A percentile compares a stretch with the other conserved stretches of the same genome.
phyloP scores from a whole-genome alignment of 257 asterid genomes.

The Nicotiana otophora region DNA sequence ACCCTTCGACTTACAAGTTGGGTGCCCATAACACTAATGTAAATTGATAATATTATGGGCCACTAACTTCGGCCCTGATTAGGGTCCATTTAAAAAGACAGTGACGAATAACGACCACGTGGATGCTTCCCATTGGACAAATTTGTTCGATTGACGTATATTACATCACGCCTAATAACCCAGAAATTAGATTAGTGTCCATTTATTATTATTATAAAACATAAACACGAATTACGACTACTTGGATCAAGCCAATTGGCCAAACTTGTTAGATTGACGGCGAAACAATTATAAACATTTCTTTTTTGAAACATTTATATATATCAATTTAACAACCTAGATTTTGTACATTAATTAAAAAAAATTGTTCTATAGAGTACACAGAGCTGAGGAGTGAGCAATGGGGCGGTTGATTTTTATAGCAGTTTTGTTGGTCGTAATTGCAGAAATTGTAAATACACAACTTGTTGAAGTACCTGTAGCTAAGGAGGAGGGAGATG shows the following conservation, averaged over 20 bases:
- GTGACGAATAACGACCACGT: background rate
- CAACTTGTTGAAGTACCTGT: constrained; percentile 38
- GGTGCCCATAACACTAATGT: background rate
- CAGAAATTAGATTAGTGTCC: too few relatives aligned
- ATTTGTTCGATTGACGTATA: background rate
- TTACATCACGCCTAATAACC: background rate
- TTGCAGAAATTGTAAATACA: background rate
- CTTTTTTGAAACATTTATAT: background rate
- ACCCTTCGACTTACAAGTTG: background rate
- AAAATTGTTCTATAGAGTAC: background rate
- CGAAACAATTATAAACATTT: background rate
- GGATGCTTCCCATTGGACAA: background rate
- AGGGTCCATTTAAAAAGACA: background rate
- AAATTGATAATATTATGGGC: background rate
- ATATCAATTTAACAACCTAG: background rate
- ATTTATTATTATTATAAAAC: background rate
- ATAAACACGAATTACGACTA: too few relatives aligned
- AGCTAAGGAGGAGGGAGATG: constrained; percentile 48
- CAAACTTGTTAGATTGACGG: background rate
- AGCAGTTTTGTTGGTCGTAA: background rate
- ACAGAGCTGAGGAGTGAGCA: background rate
- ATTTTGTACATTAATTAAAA: too few relatives aligned
- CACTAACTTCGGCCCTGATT: background rate
- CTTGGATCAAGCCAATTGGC: background rate
- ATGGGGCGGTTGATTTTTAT: constrained; percentile 12